Conservation (phyloP, 2,329 filamentous ascomycete genomes). For the Saccharata proteae region DNA sequence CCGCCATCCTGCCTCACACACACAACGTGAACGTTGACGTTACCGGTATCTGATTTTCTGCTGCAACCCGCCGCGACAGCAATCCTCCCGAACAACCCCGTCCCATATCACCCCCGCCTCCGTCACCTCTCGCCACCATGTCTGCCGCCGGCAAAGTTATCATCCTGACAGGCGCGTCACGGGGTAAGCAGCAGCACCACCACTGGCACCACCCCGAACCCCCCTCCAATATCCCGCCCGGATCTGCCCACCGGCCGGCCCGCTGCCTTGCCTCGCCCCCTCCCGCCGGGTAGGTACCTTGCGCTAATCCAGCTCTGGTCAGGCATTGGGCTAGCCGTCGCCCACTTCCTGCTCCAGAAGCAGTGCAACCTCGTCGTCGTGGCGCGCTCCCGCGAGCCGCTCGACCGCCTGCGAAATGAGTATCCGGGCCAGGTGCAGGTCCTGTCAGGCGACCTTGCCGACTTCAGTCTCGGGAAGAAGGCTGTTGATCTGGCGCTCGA, state of each 20-base stretch:
- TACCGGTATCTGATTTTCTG: too few species aligned
- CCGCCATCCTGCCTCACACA: constrained; percentile 3
- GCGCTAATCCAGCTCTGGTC: constrained; percentile 4
- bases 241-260: too few species aligned
- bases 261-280: background rate
- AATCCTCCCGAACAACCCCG: too few species aligned
- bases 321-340: constrained; percentile 51
- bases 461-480: constrained; percentile 42
- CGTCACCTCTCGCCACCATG: constrained; percentile 3
- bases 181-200: constrained; percentile 32
- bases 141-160: constrained; percentile 28
- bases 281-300: too few species aligned
- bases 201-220: constrained; percentile 1
- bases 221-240: background rate
- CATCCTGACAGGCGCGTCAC: constrained; percentile 49
- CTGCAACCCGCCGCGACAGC: too few species aligned
- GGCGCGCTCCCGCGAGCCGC: constrained; percentile 43
- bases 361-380: constrained; percentile 46
- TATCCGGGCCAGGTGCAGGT: constrained; percentile 44
- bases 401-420: constrained; percentile 34
- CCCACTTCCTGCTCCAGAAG: constrained; percentile 45
- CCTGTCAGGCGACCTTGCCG: constrained; percentile 45
- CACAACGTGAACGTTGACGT: too few species aligned
- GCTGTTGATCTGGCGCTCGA: constrained; percentile 54
- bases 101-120: too few species aligned